Percentiles rank a stretch among this genome's conserved stretches.
Evolutionary conservation across 495 filamentous ascomycete species (phyloP).

Genomic region (Podospora bellae-mahoneyi): DNA sequence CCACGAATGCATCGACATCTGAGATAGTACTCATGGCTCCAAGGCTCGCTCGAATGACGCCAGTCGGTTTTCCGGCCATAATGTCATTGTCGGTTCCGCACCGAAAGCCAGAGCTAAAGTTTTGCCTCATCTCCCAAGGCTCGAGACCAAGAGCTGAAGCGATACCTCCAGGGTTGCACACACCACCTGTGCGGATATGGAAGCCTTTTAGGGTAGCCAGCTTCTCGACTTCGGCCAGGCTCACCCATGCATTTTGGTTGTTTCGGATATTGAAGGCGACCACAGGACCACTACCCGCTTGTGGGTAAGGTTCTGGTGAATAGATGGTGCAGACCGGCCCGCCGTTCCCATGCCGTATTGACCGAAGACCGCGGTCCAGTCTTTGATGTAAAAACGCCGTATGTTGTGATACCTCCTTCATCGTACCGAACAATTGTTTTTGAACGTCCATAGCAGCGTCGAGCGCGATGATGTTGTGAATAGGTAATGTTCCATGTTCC

Average conservation of each 20-base stretch:
- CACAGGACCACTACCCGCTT: conserved; percentile 57
- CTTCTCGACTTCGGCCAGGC: conserved; percentile 79
- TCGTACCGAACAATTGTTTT: conserved; percentile 62
- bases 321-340: conserved; percentile 64
- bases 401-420: conserved; percentile 70
- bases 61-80: conserved; percentile 78
- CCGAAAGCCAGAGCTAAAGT: conserved; percentile 75
- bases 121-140: conserved; percentile 73
- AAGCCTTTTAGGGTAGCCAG: conserved; percentile 73
- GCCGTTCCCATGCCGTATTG: conserved; percentile 66
- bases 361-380: conserved; percentile 56
- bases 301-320: conserved; percentile 36
- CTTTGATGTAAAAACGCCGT: conserved; percentile 60
- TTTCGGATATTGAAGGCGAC: conserved; percentile 79
- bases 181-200: conserved; percentile 77
- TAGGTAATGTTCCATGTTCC: conserved; percentile 86
- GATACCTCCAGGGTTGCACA: conserved; percentile 90
- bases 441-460: conserved; percentile 70
- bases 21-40: conserved; percentile 80
- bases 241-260: conserved; percentile 65
- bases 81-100: conserved; percentile 79
- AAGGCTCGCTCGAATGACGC: conserved; percentile 77
- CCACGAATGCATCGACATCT: conserved; percentile 69
- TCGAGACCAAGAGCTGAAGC: conserved; percentile 63
- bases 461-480: conserved; percentile 83